Evolutionary conservation across 2,329 filamentous ascomycete genomes (phyloP).

Genomic region (Aureobasidium zeae): DNA sequence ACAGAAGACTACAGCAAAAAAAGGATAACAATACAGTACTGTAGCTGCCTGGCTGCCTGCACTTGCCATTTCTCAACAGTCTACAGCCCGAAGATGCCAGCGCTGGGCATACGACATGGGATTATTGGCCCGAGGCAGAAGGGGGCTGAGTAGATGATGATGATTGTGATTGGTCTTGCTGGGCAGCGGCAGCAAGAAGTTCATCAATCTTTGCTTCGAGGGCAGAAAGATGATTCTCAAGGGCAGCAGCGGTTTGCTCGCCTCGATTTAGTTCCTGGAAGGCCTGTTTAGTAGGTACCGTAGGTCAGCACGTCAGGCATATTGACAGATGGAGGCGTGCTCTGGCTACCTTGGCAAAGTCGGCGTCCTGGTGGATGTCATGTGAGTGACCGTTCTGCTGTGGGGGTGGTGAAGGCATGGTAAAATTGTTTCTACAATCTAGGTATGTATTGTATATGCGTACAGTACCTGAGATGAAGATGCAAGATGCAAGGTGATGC

Average conservation of each 20-base stretch:
- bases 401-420: neutral
- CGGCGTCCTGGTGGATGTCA: slow-evolving; percentile 16
- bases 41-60: too few species aligned
- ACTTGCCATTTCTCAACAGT: too few species aligned
- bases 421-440: too few species aligned
- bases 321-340: neutral
- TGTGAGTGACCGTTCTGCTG: neutral
- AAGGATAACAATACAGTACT: too few species aligned
- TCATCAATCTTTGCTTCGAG: slow-evolving; percentile 49
- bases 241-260: slow-evolving; percentile 45
- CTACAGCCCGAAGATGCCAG: too few species aligned
- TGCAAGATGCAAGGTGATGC: too few species aligned
- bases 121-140: too few species aligned
- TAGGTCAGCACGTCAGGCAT: too few species aligned
- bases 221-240: slow-evolving; percentile 46
- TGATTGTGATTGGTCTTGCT: slow-evolving; percentile 20
- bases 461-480: too few species aligned
- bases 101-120: too few species aligned
- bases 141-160: neutral
- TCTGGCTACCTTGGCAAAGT: slow-evolving; percentile 20
- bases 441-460: too few species aligned
- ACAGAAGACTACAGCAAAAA: too few species aligned
- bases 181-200: slow-evolving; percentile 40
- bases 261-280: slow-evolving; percentile 45
- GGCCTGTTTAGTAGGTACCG: slow-evolving; percentile 29